Conservation (phyloP, 2,329 filamentous ascomycete species). For the Zymoseptoria passerinii region DNA sequence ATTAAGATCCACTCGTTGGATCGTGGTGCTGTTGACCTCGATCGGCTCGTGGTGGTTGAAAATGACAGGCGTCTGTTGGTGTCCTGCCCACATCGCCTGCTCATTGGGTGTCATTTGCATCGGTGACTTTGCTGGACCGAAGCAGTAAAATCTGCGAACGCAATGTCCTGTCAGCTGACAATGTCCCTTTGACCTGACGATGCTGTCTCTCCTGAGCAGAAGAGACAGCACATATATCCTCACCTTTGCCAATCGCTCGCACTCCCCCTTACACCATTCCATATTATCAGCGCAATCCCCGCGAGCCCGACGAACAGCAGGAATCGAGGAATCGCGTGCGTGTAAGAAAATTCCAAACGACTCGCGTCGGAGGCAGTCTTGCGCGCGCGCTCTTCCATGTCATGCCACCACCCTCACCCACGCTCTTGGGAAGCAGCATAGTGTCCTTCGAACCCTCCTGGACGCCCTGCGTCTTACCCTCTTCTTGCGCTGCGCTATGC, state of each 20-base stretch:
- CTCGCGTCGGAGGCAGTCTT: conserved; percentile 67
- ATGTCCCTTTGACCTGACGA: neutral
- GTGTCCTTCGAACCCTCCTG: conserved; percentile 4
- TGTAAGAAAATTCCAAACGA: conserved; percentile 54
- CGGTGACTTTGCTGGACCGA: conserved; percentile 88
- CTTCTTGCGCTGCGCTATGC: neutral
- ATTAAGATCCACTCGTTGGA: conserved; percentile 78
- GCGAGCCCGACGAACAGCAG: conserved; percentile 63
- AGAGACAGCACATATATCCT: conserved; percentile 18
- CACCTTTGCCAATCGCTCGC: conserved; percentile 89
- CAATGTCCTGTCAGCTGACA: neutral
- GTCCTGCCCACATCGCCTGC: conserved; percentile 77
- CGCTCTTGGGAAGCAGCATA: conserved; percentile 76
- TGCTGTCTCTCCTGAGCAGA: neutral
- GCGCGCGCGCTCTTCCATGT: conserved; percentile 87
- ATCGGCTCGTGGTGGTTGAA: conserved; percentile 93
- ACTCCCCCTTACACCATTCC: conserved; percentile 73
- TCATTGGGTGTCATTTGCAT: conserved; percentile 94
- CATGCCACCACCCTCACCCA: conserved; percentile 58
- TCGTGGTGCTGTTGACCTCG: conserved; percentile 71
- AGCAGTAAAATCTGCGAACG: conserved; percentile 79
- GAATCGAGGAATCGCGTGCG: conserved; percentile 74
- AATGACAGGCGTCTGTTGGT: conserved; percentile 83
- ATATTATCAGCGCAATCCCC: conserved; percentile 70
- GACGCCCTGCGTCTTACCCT: neutral